These are phyloP conservation scores for Amauroascus niger DNA, from an alignment of 2,329 filamentous ascomycete genomes.

Conservation along the genomic window DNA sequence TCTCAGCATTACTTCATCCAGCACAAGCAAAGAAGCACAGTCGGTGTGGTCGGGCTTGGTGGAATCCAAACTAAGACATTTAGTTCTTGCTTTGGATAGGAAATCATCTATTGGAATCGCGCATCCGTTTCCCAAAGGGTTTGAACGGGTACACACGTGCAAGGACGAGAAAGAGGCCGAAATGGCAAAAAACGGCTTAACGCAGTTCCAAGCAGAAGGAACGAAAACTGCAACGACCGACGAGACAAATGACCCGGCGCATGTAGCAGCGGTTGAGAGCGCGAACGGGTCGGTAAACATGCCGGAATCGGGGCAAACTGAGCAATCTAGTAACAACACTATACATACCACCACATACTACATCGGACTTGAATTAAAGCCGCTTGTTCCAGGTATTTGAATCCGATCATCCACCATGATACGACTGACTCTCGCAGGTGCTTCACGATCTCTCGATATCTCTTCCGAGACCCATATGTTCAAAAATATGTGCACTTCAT, in stretches of 20 bases:
- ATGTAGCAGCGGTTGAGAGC: slow-evolving; percentile 41
- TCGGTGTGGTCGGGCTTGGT: slow-evolving; percentile 84
- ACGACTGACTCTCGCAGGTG: slow-evolving; percentile 30
- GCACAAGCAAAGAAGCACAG: slow-evolving; percentile 72
- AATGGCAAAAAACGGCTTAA: slow-evolving; percentile 52
- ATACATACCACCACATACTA: slow-evolving; percentile 91
- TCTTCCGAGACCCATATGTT: slow-evolving; percentile 76
- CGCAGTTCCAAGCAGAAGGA: slow-evolving; percentile 49
- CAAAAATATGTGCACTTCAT: slow-evolving; percentile 67
- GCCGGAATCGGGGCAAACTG: slow-evolving; percentile 28
- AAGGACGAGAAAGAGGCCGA: slow-evolving; percentile 52
- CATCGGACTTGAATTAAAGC: slow-evolving; percentile 72
- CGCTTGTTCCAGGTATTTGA: slow-evolving; percentile 59
- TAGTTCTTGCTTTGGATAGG: slow-evolving; percentile 73
- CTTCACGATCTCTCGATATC: slow-evolving; percentile 44
- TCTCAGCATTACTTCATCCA: slow-evolving; percentile 73
- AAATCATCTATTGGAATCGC: slow-evolving; percentile 72
- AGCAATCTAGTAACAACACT: slow-evolving; percentile 39
- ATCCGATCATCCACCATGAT: slow-evolving; percentile 17
- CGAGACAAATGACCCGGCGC: slow-evolving; percentile 42
- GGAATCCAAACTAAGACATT: slow-evolving; percentile 80
- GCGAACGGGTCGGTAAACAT: slow-evolving; percentile 33
- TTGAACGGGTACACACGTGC: slow-evolving; percentile 70
- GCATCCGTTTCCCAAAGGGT: slow-evolving; percentile 86
- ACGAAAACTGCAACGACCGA: slow-evolving; percentile 45